Evolutionary conservation across 805 yeast species (phyloP).

Genomic region (Teunomyces kruisii): DNA sequence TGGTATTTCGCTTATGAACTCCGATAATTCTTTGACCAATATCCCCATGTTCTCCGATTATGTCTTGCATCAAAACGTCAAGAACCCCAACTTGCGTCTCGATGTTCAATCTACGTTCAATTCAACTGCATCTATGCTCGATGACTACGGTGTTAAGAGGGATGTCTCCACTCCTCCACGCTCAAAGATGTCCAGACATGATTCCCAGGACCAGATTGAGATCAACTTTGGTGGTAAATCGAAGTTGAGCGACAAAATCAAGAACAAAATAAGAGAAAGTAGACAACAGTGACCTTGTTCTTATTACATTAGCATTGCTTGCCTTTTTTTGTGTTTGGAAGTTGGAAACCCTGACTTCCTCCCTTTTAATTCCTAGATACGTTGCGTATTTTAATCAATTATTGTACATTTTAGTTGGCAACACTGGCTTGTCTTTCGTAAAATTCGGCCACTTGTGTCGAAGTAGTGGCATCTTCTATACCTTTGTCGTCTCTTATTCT

Average conservation of each 20-base stretch:
- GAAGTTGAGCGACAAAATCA: slow-evolving; percentile 34
- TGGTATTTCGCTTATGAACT: slow-evolving; percentile 61
- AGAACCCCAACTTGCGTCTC: slow-evolving; percentile 19
- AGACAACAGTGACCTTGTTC: slow-evolving; percentile 18
- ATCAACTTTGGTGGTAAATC: slow-evolving; percentile 27
- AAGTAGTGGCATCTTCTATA: slow-evolving; percentile 81
- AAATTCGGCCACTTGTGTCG: slow-evolving; percentile 81
- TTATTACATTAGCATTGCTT: background rate
- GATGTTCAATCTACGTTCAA: slow-evolving; percentile 25
- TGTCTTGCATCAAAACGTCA: slow-evolving; percentile 32
- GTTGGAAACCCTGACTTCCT: background rate
- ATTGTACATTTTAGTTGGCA: slow-evolving; percentile 8
- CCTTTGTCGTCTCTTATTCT: slow-evolving; percentile 83
- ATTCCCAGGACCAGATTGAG: slow-evolving; percentile 28
- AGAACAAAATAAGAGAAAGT: slow-evolving; percentile 34
- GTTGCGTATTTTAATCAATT: background rate
- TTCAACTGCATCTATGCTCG: slow-evolving; percentile 32
- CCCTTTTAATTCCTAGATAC: background rate
- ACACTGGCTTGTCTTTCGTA: slow-evolving; percentile 67
- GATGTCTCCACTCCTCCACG: slow-evolving; percentile 4
- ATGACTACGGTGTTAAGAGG: slow-evolving; percentile 26
- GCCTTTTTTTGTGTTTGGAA: background rate
- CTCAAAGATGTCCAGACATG: slow-evolving; percentile 17
- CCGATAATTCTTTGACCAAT: slow-evolving; percentile 61
- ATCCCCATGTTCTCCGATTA: slow-evolving; percentile 63